Evolutionary conservation across 345 rosid species (phyloP).

Genomic region (Bruguiera sexangula): DNA sequence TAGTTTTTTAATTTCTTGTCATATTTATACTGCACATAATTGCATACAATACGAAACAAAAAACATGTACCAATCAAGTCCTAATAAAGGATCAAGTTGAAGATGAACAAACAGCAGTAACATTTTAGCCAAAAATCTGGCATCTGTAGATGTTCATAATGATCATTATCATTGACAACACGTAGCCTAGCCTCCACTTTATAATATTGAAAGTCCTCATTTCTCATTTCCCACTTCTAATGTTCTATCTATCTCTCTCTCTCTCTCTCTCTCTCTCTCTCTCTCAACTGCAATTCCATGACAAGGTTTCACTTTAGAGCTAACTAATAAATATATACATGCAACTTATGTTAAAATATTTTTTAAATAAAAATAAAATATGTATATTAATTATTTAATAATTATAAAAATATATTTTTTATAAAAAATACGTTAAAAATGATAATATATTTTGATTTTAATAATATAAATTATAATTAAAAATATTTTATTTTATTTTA

Average conservation of each 20-base stretch:
- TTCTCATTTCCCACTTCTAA: conserved; percentile 1
- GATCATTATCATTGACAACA: conserved; percentile 11
- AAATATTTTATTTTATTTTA: too few relatives aligned
- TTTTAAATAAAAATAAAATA: too few relatives aligned
- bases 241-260: neutral
- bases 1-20: neutral
- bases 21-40: neutral
- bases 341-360: too few relatives aligned
- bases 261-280: neutral
- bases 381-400: too few relatives aligned
- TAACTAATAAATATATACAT: too few relatives aligned
- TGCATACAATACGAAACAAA: neutral
- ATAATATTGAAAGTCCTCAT: neutral
- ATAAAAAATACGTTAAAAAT: too few relatives aligned
- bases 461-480: too few relatives aligned
- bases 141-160: neutral
- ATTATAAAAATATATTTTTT: too few relatives aligned
- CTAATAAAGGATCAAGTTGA: neutral
- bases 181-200: too few relatives aligned
- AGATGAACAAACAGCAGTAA: neutral
- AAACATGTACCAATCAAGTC: neutral
- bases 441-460: too few relatives aligned
- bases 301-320: too few relatives aligned
- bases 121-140: neutral
- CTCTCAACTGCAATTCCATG: neutral